These are phyloP conservation scores for Globisporangium cylindrosporum DNA, from an alignment of 352 stramenopile species.

Conservation along the genomic window DNA sequence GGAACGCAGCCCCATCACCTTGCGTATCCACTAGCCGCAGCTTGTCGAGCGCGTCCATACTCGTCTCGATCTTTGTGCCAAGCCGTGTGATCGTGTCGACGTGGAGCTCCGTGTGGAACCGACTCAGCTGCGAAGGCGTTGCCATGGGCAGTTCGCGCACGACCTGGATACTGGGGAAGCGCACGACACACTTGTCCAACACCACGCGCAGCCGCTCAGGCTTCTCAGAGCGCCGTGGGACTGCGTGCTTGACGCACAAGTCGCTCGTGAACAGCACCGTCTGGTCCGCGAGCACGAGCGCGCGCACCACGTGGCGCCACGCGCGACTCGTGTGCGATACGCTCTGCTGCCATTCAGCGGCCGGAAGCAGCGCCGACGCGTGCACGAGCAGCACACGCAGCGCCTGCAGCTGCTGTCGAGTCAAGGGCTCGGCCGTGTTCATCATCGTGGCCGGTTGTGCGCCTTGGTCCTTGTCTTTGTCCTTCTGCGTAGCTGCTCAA, in stretches of 20 bases:
- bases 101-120: slow-evolving; percentile 58
- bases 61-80: slow-evolving; percentile 56
- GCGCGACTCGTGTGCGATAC: slow-evolving; percentile 17
- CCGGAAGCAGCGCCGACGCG: neutral
- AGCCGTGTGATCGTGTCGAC: slow-evolving; percentile 49
- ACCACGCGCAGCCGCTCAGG: slow-evolving; percentile 54
- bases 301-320: slow-evolving; percentile 27
- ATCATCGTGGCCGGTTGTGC: slow-evolving; percentile 2
- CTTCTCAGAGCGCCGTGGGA: slow-evolving; percentile 41
- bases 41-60: slow-evolving; percentile 49
- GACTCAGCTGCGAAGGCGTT: slow-evolving; percentile 44
- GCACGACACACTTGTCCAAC: slow-evolving; percentile 24
- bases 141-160: slow-evolving; percentile 27
- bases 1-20: neutral
- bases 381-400: slow-evolving; percentile 2
- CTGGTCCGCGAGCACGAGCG: slow-evolving; percentile 24
- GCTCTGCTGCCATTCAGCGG: neutral
- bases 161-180: slow-evolving; percentile 36
- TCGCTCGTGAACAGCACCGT: slow-evolving; percentile 51
- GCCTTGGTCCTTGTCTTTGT: neutral
- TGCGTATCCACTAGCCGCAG: neutral
- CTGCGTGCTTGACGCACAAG: slow-evolving; percentile 41
- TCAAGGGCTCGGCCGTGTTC: slow-evolving; percentile 12
- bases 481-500: neutral
- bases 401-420: neutral